Evolutionary conservation across 2,329 filamentous ascomycete species (phyloP).

Genomic region (Xylaria sp.): DNA sequence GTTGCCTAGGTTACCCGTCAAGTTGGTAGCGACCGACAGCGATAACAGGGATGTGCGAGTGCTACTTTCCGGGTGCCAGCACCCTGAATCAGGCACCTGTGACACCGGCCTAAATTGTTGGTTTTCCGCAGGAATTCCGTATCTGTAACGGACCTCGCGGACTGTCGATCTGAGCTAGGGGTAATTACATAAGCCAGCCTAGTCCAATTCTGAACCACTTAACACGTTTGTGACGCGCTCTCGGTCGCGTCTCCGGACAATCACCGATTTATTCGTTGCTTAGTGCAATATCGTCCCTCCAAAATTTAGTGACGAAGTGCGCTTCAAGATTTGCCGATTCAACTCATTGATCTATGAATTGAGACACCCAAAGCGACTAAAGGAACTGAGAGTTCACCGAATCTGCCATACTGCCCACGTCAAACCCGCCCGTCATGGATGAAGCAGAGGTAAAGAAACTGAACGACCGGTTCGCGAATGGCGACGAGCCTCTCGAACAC

Average conservation of each 20-base stretch:
- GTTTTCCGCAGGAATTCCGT: neutral
- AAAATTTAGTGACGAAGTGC: slow-evolving; percentile 4
- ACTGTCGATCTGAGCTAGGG: neutral
- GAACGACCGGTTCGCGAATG: slow-evolving; percentile 49
- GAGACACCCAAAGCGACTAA: neutral
- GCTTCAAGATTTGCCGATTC: neutral
- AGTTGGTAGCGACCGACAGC: too few species aligned
- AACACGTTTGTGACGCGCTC: slow-evolving; percentile 18
- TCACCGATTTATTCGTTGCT: slow-evolving; percentile 1
- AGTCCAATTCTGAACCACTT: slow-evolving; percentile 16
- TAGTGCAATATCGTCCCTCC: neutral
- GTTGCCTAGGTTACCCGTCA: too few species aligned
- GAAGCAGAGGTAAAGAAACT: slow-evolving; percentile 38
- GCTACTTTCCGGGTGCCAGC: too few species aligned
- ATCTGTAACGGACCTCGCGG: neutral
- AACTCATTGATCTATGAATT: neutral
- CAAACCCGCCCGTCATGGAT: slow-evolving; percentile 31
- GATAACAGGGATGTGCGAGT: too few species aligned
- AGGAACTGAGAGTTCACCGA: neutral
- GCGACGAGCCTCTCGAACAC: slow-evolving; percentile 57
- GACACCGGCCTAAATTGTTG: too few species aligned
- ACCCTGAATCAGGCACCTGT: too few species aligned
- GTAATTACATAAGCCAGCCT: neutral
- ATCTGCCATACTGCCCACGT: neutral
- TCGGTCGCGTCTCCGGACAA: slow-evolving; percentile 1